Evolutionary conservation across 306 rosid genomes (phyloP), one percentile per base, ranked within the genome.

Genomic region (Prunus armeniaca): DNA sequence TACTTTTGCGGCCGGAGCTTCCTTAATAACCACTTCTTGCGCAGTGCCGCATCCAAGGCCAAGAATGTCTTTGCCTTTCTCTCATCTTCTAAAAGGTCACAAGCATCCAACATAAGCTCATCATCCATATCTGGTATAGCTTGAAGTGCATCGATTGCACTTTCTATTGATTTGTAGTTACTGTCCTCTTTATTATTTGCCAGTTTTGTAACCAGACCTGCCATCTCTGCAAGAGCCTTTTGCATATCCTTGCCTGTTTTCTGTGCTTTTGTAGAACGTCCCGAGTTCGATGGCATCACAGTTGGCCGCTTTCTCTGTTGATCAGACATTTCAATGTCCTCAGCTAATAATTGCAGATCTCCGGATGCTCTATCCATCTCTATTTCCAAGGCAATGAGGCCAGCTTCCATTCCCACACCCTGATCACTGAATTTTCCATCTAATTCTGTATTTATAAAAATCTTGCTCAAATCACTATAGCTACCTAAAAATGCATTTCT

Each of bases 1-100:
- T 18, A 51, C 45, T 61, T 78, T 54, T 34, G 67, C 1, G 75
- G 75, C 20, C 90, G 95, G 71, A 89, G 93, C 87, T 89, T 88
- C 80, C 95, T 82, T 34, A 91, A 78, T 65, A 91, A 81, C 97
- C 95, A 89, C 80, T 91, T 91, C 86, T 83, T 89, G 45, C 97
- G 77, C 77, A 89, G 73, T 12, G 86, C 54, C 45, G 47, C 65
- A 71, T 89, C 84, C 82, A 88, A 78, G 2, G 93, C 93, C 89
- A 89, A 69, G 81, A 91, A 86, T 22, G 87, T 88, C 82, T 86
- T 88, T 1, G 91, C 90, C 68, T 86, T 91, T 73, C 60, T 87
- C 76, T 88, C 97, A 65, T 91, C 92, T 77, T 91, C 92, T 62
- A 91, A 82, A 47, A 89, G 82, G 71, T 91, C 97, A 72, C 92